Evolutionary conservation across 1,139 yeast genomes (phyloP).

Genomic region (Wickerhamiella pararugosa): DNA sequence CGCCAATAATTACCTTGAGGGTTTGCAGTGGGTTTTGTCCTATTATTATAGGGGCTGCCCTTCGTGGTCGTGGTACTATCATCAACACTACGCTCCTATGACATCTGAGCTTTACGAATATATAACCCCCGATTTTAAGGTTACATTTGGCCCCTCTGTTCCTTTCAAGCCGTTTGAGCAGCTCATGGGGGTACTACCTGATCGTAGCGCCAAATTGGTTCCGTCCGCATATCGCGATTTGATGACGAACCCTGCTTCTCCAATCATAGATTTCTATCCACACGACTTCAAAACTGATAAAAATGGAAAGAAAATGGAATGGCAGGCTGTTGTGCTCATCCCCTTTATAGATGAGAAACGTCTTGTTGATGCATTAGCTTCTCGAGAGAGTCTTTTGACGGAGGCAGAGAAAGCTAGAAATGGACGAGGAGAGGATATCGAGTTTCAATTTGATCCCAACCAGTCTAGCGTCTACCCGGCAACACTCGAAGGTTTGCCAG

Average conservation of each 20-base stretch:
- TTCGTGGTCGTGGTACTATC: conserved; percentile 97
- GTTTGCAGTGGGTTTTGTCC: conserved; percentile 88
- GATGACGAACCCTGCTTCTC: conserved; percentile 82
- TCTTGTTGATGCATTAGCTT: conserved; percentile 54
- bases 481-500: conserved; percentile 64
- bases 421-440: conserved; percentile 51
- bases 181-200: conserved; percentile 95
- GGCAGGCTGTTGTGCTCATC: conserved; percentile 97
- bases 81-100: conserved; percentile 96
- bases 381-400: conserved; percentile 41
- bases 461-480: conserved; percentile 53
- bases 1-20: conserved; percentile 70
- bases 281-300: conserved; percentile 73
- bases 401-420: conserved; percentile 64
- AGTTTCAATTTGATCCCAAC: conserved; percentile 66
- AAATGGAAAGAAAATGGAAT: conserved; percentile 89
- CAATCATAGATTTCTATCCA: conserved; percentile 85
- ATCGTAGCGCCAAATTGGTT: conserved; percentile 67
- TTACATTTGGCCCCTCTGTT: conserved; percentile 50
- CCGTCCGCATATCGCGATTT: conserved; percentile 66
- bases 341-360: conserved; percentile 82
- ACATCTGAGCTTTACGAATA: conserved; percentile 62
- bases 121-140: conserved; percentile 34
- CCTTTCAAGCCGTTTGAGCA: conserved; percentile 95
- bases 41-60: conserved; percentile 97